Base-by-base conservation (phyloP, 768 basidiomycete genomes). In the Boletus insuetus region DNA sequence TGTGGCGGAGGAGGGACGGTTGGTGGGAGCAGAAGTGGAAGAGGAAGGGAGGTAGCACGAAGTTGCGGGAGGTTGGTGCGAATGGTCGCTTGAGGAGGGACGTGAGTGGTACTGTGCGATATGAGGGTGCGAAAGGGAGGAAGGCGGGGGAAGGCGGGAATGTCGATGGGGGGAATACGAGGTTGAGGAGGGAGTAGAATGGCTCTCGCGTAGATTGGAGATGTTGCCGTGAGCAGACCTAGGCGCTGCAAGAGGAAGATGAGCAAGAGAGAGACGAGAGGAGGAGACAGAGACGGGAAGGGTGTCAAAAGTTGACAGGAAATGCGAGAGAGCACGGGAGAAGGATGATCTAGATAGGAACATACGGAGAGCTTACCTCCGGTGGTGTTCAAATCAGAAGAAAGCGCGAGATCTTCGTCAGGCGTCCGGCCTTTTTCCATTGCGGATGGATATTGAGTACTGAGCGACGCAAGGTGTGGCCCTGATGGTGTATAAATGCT, bases 361-460 rank as follows among this genome's bases (percentile, higher is more conserved):
- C 44, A 42, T 41, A 63, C 55, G 61, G 60, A 38, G 51, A 45
- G 46, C 69, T 50, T 65, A 71, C 68, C 68, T 63, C 68, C 68
- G 65, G 61, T 51, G 44, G 29, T 40, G 44, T 54, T 50, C 34
- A 45, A n/a, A 54, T 41, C 39, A 48, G 66, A 44, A 38, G 58
- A 51, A 20, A 55, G 32, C 1, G 44, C 6, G 3, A 55, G 37
- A 56, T 62, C 54, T 49, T 68, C 41, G 55, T 60, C 48, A 26
- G 54, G 46, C 0, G 51, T 54, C 60, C 65, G 70, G 61, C 48
- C 53, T 54, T 59, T 53, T 29, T 60, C 45, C 69, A 70, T 70
- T 53, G 63, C 61, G 59, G 63, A 61, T 51, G 3, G 11, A n/a
- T 52, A 39, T 44, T 1, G 48, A 17, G 37, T 14, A 26, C 32